Percentiles rank a stretch among this genome's conserved stretches.
Evolutionary conservation across 2,329 filamentous ascomycete genomes (phyloP).

Genomic region (Ceratocystis cacaofunesta): DNA sequence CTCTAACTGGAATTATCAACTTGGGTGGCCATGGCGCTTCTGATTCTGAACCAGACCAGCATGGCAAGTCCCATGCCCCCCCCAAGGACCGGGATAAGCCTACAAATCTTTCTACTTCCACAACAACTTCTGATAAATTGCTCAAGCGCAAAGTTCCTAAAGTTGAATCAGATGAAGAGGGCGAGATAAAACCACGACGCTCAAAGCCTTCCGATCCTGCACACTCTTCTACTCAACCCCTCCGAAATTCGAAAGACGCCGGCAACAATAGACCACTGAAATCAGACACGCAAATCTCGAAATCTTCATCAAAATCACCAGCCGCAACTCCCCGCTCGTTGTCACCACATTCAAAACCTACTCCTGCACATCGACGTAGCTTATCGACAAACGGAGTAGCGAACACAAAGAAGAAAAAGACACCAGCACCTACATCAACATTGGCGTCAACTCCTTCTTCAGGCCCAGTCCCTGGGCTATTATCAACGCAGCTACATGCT

Average conservation of each 20-base stretch:
- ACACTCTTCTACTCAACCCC: slow-evolving; percentile 8
- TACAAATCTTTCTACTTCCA: slow-evolving; percentile 18
- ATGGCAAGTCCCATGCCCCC: slow-evolving; percentile 31
- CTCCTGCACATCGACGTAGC: slow-evolving; percentile 43
- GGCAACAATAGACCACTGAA: slow-evolving; percentile 7
- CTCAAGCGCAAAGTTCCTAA: slow-evolving; percentile 41
- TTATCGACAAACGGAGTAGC: slow-evolving; percentile 45
- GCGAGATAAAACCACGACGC: slow-evolving; percentile 37
- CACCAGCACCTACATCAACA: slow-evolving; percentile 29
- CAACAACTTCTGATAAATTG: slow-evolving; percentile 5
- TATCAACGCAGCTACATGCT: slow-evolving; percentile 44
- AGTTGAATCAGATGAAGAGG: slow-evolving; percentile 43
- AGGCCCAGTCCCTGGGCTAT: neutral
- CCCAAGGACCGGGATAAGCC: slow-evolving; percentile 36
- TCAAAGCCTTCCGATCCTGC: slow-evolving; percentile 26
- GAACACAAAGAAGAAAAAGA: slow-evolving; percentile 52
- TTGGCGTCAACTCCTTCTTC: neutral
- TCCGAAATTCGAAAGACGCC: slow-evolving; percentile 7
- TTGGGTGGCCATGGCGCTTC: slow-evolving; percentile 31
- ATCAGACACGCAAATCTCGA: slow-evolving; percentile 1
- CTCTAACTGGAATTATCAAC: neutral
- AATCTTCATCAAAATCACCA: slow-evolving; percentile 7
- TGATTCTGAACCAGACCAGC: slow-evolving; percentile 38
- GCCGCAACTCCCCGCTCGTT: slow-evolving; percentile 30
- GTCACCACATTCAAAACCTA: slow-evolving; percentile 40